phyloP scores from a whole-genome alignment of 1,284 basidiomycete species.

The Mycena citricolor region DNA sequence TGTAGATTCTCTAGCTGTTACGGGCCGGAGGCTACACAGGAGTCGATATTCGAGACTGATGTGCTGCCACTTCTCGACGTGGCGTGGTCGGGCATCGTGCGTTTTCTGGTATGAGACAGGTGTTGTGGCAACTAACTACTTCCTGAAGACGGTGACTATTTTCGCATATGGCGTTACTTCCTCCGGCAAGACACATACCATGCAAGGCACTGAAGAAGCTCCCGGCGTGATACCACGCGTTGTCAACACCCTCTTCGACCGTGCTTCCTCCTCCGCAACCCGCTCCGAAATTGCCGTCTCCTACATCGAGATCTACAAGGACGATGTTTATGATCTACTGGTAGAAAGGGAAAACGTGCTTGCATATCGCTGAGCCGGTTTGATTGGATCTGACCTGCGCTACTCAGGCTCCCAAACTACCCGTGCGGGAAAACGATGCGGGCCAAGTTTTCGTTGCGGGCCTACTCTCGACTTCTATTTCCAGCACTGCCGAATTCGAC shows the following conservation, averaged over 20 bases:
- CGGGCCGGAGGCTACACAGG: slow-evolving; percentile 61
- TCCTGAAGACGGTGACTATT: slow-evolving; percentile 66
- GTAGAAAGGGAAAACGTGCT: slow-evolving; percentile 65
- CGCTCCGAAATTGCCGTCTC: slow-evolving; percentile 50
- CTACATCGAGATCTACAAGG: slow-evolving; percentile 87
- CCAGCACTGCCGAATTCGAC: slow-evolving; percentile 60
- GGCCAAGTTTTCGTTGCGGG: slow-evolving; percentile 82
- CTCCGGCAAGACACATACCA: slow-evolving; percentile 82
- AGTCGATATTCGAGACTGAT: slow-evolving; percentile 69
- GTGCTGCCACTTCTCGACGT: slow-evolving; percentile 69
- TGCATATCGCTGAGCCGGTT: slow-evolving; percentile 17
- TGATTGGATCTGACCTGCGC: slow-evolving; percentile 1
- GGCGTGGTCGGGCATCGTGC: slow-evolving; percentile 67
- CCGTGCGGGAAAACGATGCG: slow-evolving; percentile 69
- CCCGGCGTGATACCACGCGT: slow-evolving; percentile 81
- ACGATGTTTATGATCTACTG: slow-evolving; percentile 81
- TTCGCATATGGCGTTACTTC: slow-evolving; percentile 84
- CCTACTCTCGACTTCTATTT: slow-evolving; percentile 53
- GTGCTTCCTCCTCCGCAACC: neutral
- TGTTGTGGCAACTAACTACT: neutral
- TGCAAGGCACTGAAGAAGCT: slow-evolving; percentile 70
- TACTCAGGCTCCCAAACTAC: slow-evolving; percentile 71
- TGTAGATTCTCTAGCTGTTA: slow-evolving; percentile 69
- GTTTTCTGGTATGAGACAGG: slow-evolving; percentile 26
- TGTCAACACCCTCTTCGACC: slow-evolving; percentile 37